Base-by-base conservation (phyloP, 805 yeast species). In the Vanderwaltozyma tropicalis region DNA sequence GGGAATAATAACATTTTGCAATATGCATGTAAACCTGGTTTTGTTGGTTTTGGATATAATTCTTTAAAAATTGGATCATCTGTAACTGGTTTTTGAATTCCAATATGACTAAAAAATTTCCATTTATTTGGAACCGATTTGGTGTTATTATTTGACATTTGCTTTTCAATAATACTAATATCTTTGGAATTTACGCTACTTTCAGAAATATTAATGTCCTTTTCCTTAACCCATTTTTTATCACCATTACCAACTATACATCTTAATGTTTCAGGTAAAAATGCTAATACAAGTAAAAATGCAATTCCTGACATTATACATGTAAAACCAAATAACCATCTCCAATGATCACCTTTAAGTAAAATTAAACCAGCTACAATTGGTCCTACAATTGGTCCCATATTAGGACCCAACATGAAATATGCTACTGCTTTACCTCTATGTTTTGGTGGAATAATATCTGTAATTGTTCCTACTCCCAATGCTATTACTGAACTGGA, bases 381-480 rank as follows among this genome's bases (percentile, higher is more conserved):
- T 2, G 96, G 96, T 2, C 94, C 86, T 2, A 86, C 46, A 31
- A 87, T 71, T 2, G 95, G 96, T 0, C 95, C 96, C 47, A 80
- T 67, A 35, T 87, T 74, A 0, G 95, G 94, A 0, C 96, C 96
- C 44, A 87, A 59, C 67, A 86, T 87, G 48, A 78, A 87, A 39
- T 78, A 69, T 0, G 95, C 92, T 71, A 87, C 78, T 2, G 94
- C 89, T 11, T 71, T 64, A 2, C 94, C 96, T 49, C 95, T 66
- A 46, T 77, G 72, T 22, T 72, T 67, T 15, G 80, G 78, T 8
- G 74, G 67, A 42, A 70, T 79, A 24, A 87, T 57, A 55, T 87
- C 96, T 21, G 85, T 75, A 15, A 87, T 78, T 0, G 95, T 83
- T 2, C 95, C 96, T 0, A 95, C 94, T 1, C 96, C 96, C 21